Conservation (phyloP, 768 basidiomycete genomes). For the Hydnum rufescens region DNA sequence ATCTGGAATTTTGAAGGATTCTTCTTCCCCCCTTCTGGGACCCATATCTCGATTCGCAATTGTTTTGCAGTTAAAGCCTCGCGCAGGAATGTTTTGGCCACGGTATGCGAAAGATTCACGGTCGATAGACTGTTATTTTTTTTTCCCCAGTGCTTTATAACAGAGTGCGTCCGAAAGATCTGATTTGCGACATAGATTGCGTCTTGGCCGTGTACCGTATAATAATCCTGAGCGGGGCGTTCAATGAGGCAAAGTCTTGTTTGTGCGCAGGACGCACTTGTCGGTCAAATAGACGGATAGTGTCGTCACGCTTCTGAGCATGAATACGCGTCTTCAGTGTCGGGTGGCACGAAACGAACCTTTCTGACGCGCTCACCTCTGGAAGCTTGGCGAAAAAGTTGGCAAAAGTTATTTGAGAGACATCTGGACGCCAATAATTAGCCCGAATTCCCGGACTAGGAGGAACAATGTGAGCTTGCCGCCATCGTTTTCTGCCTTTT, state of each 20-base stretch:
- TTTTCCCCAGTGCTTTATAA: conserved; percentile 74
- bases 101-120: conserved; percentile 52
- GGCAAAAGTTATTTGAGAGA: too few species aligned
- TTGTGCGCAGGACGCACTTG: too few species aligned
- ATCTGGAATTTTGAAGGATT: conserved; percentile 45
- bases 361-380: too few species aligned
- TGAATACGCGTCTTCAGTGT: conserved; percentile 3
- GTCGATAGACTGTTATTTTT: conserved; percentile 35
- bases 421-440: not conserved
- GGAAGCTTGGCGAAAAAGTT: conserved; percentile 21
- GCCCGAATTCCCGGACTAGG: not conserved
- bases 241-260: not conserved
- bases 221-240: conserved; percentile 32
- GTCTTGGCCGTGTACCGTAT: conserved; percentile 75
- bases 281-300: conserved; percentile 74
- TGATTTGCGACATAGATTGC: conserved; percentile 73
- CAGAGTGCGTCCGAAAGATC: conserved; percentile 73
- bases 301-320: conserved; percentile 30
- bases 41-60: conserved; percentile 83
- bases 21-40: conserved; percentile 58
- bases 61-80: conserved; percentile 83
- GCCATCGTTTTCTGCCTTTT: conserved; percentile 8
- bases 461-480: not conserved
- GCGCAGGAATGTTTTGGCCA: conserved; percentile 65
- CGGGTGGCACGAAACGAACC: too few species aligned